Evolutionary conservation across 2,329 filamentous ascomycete genomes (phyloP).

Genomic region (Sclerotinia spermophila): DNA sequence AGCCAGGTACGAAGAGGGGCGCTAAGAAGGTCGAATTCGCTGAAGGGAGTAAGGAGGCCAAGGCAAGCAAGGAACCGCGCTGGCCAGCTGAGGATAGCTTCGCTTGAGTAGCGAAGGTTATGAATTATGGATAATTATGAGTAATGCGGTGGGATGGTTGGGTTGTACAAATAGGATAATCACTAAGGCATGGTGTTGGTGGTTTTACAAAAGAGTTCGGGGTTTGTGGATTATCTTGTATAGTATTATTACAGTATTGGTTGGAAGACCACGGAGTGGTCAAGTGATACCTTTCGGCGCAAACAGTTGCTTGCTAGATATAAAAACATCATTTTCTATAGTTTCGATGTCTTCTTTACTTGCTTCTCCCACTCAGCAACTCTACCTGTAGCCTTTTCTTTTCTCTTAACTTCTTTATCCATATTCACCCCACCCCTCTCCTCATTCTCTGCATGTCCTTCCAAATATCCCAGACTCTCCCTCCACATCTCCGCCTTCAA

Average conservation of each 20-base stretch:
- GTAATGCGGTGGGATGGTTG: constrained; percentile 21
- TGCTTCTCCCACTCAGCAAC: constrained; percentile 34
- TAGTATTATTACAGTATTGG: constrained; percentile 17
- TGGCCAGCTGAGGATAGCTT: constrained; percentile 37
- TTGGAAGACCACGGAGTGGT: constrained; percentile 7
- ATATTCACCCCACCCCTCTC: constrained; percentile 44
- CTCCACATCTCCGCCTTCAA: constrained; percentile 76
- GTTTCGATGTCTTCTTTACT: constrained; percentile 26
- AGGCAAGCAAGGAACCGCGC: constrained; percentile 15
- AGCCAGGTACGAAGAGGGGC: neutral
- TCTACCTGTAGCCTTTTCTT: constrained; percentile 23
- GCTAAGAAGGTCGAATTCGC: constrained; percentile 6
- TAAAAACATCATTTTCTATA: constrained; percentile 24
- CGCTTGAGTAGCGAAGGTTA: constrained; percentile 26
- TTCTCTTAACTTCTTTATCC: constrained; percentile 37
- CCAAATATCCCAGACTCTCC: constrained; percentile 58
- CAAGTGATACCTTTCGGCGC: constrained; percentile 7
- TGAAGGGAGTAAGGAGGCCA: neutral
- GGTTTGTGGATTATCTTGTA: constrained; percentile 17
- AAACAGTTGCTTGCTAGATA: neutral
- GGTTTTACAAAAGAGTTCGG: constrained; percentile 8
- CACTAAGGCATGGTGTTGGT: constrained; percentile 14
- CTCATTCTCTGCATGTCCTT: constrained; percentile 49
- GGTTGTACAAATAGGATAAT: constrained; percentile 23
- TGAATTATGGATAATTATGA: constrained; percentile 22